A percentile compares a stretch with the other conserved stretches of the same genome.
Conservation (phyloP, 2,329 filamentous ascomycete species). For the Arthrobotrys entomopaga region DNA sequence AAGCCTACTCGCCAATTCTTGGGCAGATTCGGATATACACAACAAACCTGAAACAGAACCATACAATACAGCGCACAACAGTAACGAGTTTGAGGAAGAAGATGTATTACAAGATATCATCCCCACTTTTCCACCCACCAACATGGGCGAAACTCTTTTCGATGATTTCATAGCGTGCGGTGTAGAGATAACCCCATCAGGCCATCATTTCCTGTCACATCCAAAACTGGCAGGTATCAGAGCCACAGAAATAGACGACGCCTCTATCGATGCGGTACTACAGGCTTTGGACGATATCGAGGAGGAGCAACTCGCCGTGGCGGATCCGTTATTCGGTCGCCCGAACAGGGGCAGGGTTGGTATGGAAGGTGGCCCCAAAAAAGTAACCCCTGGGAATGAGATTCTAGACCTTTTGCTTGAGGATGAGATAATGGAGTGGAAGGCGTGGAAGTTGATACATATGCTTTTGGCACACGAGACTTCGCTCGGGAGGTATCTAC, state of each 20-base stretch:
- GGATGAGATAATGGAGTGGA: conserved; percentile 6
- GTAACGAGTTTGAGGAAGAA: neutral
- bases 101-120: neutral
- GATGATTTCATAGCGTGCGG: neutral
- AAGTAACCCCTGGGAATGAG: neutral
- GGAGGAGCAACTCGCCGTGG: neutral
- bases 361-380: neutral
- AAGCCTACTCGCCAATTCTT: neutral
- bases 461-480: neutral
- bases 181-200: conserved; percentile 9
- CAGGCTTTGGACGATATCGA: conserved; percentile 6
- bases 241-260: conserved; percentile 2
- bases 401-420: conserved; percentile 4
- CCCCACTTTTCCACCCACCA: neutral
- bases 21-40: neutral
- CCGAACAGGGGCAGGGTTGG: neutral
- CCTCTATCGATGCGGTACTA: neutral
- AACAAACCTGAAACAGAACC: too few species aligned
- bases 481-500: conserved; percentile 5
- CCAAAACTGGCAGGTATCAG: conserved; percentile 3
- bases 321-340: neutral
- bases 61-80: neutral
- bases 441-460: conserved; percentile 15
- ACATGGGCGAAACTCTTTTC: conserved; percentile 8
- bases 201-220: conserved; percentile 4